Conservation (phyloP, 1,284 basidiomycete species). For the Ustilago lituana region DNA sequence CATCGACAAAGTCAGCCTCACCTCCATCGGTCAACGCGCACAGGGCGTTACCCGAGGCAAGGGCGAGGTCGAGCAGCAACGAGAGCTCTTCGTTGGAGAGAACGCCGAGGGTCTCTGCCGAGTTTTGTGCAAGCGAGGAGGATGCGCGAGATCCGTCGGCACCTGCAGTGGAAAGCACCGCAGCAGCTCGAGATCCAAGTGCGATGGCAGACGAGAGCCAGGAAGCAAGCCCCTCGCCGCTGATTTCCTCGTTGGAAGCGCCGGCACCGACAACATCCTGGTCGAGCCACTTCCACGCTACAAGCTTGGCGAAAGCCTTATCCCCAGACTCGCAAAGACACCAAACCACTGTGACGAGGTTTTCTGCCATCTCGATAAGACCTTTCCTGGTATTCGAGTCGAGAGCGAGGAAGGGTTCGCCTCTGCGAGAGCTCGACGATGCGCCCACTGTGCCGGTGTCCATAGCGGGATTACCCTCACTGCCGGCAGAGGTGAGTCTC, state of each 20-base stretch:
- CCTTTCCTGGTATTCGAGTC: slow-evolving; percentile 46
- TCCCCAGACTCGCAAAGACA: slow-evolving; percentile 54
- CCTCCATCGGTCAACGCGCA: slow-evolving; percentile 53
- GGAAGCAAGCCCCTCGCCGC: slow-evolving; percentile 36
- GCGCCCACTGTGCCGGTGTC: too few relatives aligned
- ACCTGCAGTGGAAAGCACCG: slow-evolving; percentile 26
- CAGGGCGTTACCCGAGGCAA: slow-evolving; percentile 50
- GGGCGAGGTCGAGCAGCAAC: slow-evolving; percentile 37
- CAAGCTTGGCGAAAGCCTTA: slow-evolving; percentile 45
- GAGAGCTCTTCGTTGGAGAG: slow-evolving; percentile 47
- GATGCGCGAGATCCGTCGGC: slow-evolving; percentile 26
- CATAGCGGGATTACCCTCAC: neutral
- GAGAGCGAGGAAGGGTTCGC: slow-evolving; percentile 42
- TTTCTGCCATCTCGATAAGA: slow-evolving; percentile 54
- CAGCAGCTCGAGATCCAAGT: slow-evolving; percentile 39
- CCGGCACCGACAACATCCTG: slow-evolving; percentile 20
- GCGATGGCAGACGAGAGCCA: slow-evolving; percentile 52
- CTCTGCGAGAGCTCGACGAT: neutral
- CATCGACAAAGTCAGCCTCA: slow-evolving; percentile 43
- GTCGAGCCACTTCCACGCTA: slow-evolving; percentile 49
- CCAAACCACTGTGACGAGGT: slow-evolving; percentile 49
- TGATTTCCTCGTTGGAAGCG: slow-evolving; percentile 21
- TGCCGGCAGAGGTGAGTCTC: slow-evolving; percentile 22
- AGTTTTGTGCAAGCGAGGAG: slow-evolving; percentile 2
- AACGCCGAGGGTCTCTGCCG: slow-evolving; percentile 14